Base-by-base conservation (phyloP, 805 yeast species). In the Dipodascopsis uninucleata region DNA sequence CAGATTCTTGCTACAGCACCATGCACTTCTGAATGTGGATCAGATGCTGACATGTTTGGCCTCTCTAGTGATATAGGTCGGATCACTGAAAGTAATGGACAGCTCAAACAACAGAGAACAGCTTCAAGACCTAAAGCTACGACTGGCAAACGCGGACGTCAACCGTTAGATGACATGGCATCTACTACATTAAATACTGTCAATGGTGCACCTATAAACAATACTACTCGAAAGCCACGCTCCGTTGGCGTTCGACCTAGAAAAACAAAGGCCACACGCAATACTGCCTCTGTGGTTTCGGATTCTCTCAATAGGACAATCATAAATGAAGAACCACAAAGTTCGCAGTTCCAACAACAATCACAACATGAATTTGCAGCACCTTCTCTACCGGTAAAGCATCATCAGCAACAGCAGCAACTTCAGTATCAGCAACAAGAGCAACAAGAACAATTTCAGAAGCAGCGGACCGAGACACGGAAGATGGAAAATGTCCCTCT, bases 1-100 rank as follows among this genome's bases (percentile, higher is more conserved):
- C 43, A 44, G 21, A 37, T 39, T 8, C 36, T 48, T 12, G 31
- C 40, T 5, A 40, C 49, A 12, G 48, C 47, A 12, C 45, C 51
- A n/a, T 46, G 28, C 29, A 25, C 8, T 5, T 34, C 29, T 12
- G 29, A 7, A 10, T 34, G 36, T 10, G 31, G 14, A 26, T 12
- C 8, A 21, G 36, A 26, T 14, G 29, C 33, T 9, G 45, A 32
- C 33, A 41, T 41, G 6, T 44, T 41, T 31, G 52, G 47, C 47
- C 17, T 47, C 43, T 18, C 43, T 47, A 16, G 49, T 43, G 4
- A 16, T 43, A 21, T 26, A 33, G 10, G n/a, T 8, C 5, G 5
- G 8, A 9, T 25, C 10, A 42, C 31, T 10, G 26, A 34, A 17
- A 41, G 37, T 37, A 36, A 31, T 29, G 34, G 35, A 9, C 41